Percentiles rank a stretch among this genome's conserved stretches.
Conservation (phyloP, 768 basidiomycete genomes). For the Hypholoma fasciculare region DNA sequence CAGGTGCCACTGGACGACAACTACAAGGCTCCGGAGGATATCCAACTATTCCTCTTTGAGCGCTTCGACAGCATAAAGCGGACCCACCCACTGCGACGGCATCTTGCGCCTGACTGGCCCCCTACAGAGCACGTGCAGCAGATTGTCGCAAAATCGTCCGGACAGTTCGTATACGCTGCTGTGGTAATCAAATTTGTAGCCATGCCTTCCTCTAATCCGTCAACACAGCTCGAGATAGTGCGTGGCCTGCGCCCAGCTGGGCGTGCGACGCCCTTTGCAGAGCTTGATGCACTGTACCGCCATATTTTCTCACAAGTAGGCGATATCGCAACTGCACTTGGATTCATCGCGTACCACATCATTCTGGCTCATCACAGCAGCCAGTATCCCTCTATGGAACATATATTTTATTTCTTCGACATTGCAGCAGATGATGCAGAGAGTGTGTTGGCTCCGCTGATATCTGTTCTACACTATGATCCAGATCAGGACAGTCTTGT, state of each 20-base stretch:
- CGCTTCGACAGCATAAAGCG: conserved; percentile 1
- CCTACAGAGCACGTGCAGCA: background rate
- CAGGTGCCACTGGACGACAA: conserved; percentile 4
- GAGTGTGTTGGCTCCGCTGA: too few species aligned
- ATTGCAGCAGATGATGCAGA: too few species aligned
- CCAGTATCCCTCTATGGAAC: too few species aligned
- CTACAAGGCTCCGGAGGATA: conserved; percentile 2
- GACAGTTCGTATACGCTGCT: conserved; percentile 13
- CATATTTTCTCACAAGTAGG: conserved; percentile 2
- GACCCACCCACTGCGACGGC: background rate
- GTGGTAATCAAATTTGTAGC: conserved; percentile 7
- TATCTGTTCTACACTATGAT: too few species aligned
- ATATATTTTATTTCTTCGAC: too few species aligned
- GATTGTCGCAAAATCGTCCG: conserved; percentile 9
- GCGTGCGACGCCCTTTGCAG: background rate
- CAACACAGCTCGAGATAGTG: background rate
- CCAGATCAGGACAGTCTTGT: too few species aligned
- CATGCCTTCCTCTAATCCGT: background rate
- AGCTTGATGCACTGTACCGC: conserved; percentile 4
- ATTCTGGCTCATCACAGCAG: too few species aligned
- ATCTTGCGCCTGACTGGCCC: conserved; percentile 9
- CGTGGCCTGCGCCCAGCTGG: background rate
- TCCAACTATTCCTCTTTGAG: background rate
- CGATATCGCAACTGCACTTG: background rate
- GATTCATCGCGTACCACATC: too few species aligned